phyloP scores from a whole-genome alignment of 148 eudicot genomes.

The Nyssa sinensis region DNA sequence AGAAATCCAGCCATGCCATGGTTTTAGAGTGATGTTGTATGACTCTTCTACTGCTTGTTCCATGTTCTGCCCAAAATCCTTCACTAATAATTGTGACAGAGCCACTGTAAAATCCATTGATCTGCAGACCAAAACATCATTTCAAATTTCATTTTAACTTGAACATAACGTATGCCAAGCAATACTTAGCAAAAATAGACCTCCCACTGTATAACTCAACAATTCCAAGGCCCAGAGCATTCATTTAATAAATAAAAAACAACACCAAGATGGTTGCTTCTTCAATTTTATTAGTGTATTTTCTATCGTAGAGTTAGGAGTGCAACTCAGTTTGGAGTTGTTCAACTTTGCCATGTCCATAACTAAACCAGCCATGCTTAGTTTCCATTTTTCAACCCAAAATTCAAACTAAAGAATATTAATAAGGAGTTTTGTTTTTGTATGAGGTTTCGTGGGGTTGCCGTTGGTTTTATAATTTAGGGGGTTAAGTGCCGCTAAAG shows the following conservation, averaged over 20 bases:
- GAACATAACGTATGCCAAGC: not conserved
- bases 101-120: slow-evolving; percentile 59
- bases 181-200: not conserved
- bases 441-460: no score
- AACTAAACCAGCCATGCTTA: no score
- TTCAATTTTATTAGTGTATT: not conserved
- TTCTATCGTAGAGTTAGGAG: no score
- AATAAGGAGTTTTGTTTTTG: no score
- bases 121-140: slow-evolving; percentile 24
- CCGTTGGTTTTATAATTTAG: no score
- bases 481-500: no score
- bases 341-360: no score
- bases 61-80: slow-evolving; percentile 50
- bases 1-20: slow-evolving; percentile 99
- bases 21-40: slow-evolving; percentile 58
- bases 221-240: not conserved
- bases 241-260: not conserved
- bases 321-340: no score
- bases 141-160: not conserved
- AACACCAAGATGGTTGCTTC: not conserved
- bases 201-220: not conserved
- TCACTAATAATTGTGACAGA: slow-evolving; percentile 43
- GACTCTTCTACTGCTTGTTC: slow-evolving; percentile 70
- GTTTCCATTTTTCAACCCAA: no score
- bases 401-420: no score